Base-by-base conservation (phyloP, 1,139 yeast genomes). In the Saccharomyces hybrid region DNA sequence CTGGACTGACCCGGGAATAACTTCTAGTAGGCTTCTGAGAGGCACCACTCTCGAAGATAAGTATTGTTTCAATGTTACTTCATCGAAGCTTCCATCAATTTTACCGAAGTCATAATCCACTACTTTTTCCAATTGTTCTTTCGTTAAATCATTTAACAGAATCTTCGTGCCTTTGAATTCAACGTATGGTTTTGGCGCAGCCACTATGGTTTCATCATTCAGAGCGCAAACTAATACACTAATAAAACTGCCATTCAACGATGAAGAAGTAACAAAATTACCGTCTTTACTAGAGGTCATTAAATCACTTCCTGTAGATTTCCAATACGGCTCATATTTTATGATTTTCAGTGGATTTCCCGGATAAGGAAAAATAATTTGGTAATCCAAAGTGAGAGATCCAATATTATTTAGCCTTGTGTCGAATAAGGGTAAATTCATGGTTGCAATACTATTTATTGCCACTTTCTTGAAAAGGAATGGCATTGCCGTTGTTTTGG, bases 281-380 rank as follows among this genome's bases (percentile, higher is more conserved):
- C 62, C 55, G 46, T 56, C 54, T 52, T 53, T 55, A 54, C 49
- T 59, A 55, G 60, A 46, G 4, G 55, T 50, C 14, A 52, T 26
- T 20, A 42, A 42, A 41, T 32, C 31, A 5, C 48, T 34, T 6
- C 53, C 55, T 6, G 54, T 52, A 14, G 96, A 84, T 71, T 91
- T 93, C 99, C 99, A 93, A 71, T 93, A 93, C 0, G 98, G 91
- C 65, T 91, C 97, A 67, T 88, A 91, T 72, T 90, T 88, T 5
- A 96, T 84, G 47, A 95, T 88, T 69, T 91, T 98, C 54, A 93
- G 74, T 8, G 96, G 85, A 49, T 59, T 64, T 4, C 97, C 97
- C 4, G 85, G 78, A 69, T 85, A 93, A n/a, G 99, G 98, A 67
- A 84, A 83, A 54, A 93, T 88, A 6, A 93, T 81, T 63, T 89